Base-by-base conservation (phyloP, 2,329 filamentous ascomycete genomes). In the Venturia carpophila region DNA sequence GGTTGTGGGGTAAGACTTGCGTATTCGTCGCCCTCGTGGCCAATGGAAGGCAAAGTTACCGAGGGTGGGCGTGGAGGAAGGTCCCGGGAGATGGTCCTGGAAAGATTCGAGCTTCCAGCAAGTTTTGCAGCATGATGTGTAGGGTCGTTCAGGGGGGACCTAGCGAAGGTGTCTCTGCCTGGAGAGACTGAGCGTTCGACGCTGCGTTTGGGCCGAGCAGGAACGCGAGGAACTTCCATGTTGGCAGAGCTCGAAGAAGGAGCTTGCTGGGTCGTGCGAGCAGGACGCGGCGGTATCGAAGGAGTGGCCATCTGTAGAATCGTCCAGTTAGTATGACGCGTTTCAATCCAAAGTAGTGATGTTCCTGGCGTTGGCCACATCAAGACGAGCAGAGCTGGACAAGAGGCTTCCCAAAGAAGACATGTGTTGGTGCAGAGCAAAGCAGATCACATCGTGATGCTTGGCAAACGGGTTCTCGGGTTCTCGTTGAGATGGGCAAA, bases 11-110 rank as follows among this genome's bases (percentile, higher is more conserved):
- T 63, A 19, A 85, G 78, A 71, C 84, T 88, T 63, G 85, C 90
- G 77, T 97, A 97, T 78, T 97, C 93, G 69, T 82, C 86, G 68
- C 93, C 93, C 78, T 97, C 93, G 73, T 97, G 87, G 66, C 93
- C 93, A 65, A 96, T 83, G 0, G 89, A 89, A 19, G 93, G 93
- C 73, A 97, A 83, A 42, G 85, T 84, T 65, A 96, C 90, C 73
- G 90, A 95, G 61, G 86, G 84, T 43, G 89, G 85, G 62, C 91
- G 88, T 52, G 82, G 71, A 21, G 80, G 77, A 37, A 80, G 73
- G 68, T 82, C 76, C 39, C 39, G 37, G 2, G 65, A 58, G 19
- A 37, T 24, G 41, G 75, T 75, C 21, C 70, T 70, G 61, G 73
- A 74, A 45, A 75, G 74, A 63, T 71, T 72, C 68, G 69, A 71